These are phyloP conservation scores for Anthostomella pinea DNA, from an alignment of 2,329 filamentous ascomycete genomes.

Conservation along the genomic window DNA sequence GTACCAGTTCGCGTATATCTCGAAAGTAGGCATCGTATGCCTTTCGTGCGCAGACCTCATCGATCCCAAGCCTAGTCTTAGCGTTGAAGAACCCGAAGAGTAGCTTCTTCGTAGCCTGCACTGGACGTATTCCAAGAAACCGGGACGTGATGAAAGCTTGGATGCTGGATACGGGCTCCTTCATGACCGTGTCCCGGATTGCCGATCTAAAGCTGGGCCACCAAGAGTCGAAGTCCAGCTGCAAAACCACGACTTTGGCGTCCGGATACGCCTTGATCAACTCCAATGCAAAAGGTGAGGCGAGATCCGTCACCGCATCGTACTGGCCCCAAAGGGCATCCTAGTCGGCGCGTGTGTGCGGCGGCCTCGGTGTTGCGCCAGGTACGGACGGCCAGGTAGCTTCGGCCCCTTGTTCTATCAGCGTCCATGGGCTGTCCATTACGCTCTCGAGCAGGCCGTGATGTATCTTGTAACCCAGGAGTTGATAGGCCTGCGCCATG, in stretches of 20 bases:
- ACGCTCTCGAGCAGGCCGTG: slow-evolving; percentile 7
- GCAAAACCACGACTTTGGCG: slow-evolving; percentile 22
- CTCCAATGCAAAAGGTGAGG: slow-evolving; percentile 14
- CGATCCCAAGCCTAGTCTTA: not conserved
- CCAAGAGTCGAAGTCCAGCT: slow-evolving; percentile 23
- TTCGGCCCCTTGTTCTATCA: slow-evolving; percentile 15
- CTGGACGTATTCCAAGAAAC: slow-evolving; percentile 1
- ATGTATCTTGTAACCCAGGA: slow-evolving; percentile 16
- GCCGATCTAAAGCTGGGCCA: slow-evolving; percentile 15
- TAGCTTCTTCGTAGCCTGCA: slow-evolving; percentile 3
- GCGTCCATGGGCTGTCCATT: slow-evolving; percentile 7
- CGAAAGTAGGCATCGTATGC: slow-evolving; percentile 8
- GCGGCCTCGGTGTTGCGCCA: slow-evolving; percentile 1
- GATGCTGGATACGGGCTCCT: not conserved
- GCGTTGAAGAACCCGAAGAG: slow-evolving; percentile 5
- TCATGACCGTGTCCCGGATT: not conserved
- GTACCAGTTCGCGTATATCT: slow-evolving; percentile 3
- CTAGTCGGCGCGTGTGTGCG: slow-evolving; percentile 7
- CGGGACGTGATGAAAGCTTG: not conserved
- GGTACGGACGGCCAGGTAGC: slow-evolving; percentile 9
- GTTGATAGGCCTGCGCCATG: slow-evolving; percentile 16
- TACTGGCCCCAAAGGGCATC: slow-evolving; percentile 11
- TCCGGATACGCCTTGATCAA: slow-evolving; percentile 21
- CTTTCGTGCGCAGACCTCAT: not conserved
- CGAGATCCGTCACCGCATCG: slow-evolving; percentile 21